Evolutionary conservation across 108 stramenopile species (phyloP).

Genomic region (Nannochloropsis gaditana): DNA sequence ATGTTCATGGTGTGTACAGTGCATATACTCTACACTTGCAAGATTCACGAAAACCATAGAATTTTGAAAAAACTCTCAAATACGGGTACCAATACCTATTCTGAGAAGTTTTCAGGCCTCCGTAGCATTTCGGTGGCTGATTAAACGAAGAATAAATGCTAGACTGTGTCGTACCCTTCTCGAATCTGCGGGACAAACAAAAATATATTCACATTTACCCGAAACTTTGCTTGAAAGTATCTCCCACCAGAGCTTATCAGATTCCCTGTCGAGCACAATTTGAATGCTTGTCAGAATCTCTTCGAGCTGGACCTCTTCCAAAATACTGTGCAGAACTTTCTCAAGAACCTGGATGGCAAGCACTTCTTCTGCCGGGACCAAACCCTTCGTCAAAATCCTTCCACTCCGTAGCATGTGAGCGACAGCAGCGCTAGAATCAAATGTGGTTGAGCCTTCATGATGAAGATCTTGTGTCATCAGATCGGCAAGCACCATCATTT

Average conservation of each 20-base stretch:
- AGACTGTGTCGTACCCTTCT: not conserved
- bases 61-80: too few species aligned
- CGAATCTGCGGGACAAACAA: not conserved
- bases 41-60: too few species aligned
- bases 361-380: not conserved
- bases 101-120: not conserved
- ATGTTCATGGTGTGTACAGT: too few species aligned
- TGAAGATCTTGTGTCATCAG: not conserved
- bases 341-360: not conserved
- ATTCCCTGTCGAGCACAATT: not conserved
- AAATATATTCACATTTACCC: not conserved
- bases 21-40: too few species aligned
- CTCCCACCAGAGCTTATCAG: not conserved
- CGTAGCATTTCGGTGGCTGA: not conserved
- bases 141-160: not conserved
- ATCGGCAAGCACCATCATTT: not conserved
- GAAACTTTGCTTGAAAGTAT: not conserved
- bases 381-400: conserved; percentile 17
- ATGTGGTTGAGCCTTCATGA: not conserved
- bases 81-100: too few species aligned
- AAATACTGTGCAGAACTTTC: not conserved
- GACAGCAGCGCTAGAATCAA: not conserved
- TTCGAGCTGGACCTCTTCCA: not conserved
- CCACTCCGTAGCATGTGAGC: not conserved
- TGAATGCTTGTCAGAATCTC: not conserved